Conservation (phyloP, 306 rosid genomes). For the Corylus avellana region DNA sequence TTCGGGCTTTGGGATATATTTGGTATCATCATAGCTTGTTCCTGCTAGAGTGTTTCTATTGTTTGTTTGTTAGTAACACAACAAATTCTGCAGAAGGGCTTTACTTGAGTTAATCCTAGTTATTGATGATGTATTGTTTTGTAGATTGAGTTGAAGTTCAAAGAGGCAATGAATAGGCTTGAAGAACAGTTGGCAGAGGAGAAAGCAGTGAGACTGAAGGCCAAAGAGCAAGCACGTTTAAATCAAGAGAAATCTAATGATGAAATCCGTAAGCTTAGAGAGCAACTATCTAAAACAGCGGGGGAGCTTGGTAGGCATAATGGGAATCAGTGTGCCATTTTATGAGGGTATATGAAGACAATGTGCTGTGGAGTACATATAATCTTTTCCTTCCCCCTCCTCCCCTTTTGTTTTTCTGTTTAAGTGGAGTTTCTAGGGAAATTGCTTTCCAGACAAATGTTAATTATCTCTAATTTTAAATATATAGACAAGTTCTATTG, state of each 20-base stretch:
- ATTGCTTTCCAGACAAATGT: neutral
- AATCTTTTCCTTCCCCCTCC: neutral
- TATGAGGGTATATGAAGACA: conserved; percentile 31
- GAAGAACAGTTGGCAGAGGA: conserved; percentile 76
- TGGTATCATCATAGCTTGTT: too few relatives aligned
- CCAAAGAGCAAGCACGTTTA: conserved; percentile 56
- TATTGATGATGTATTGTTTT: conserved; percentile 19
- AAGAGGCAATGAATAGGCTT: conserved; percentile 60
- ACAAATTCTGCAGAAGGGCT: too few relatives aligned
- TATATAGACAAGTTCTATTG: neutral
- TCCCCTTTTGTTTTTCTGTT: neutral
- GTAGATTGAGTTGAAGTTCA: conserved; percentile 76
- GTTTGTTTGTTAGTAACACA: too few relatives aligned
- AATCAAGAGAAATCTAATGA: conserved; percentile 64
- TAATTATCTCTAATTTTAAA: neutral
- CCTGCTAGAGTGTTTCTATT: too few relatives aligned
- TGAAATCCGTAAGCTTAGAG: conserved; percentile 64
- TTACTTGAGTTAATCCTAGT: neutral
- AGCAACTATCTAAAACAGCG: conserved; percentile 63
- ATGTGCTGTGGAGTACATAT: neutral
- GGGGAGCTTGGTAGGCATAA: conserved; percentile 71
- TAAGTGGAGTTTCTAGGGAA: neutral
- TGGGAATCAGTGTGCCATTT: conserved; percentile 58
- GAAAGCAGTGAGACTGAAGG: conserved; percentile 66
- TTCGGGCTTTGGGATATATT: too few relatives aligned